phyloP scores from a whole-genome alignment of 768 basidiomycete genomes.

The Rhizopogon sp. region DNA sequence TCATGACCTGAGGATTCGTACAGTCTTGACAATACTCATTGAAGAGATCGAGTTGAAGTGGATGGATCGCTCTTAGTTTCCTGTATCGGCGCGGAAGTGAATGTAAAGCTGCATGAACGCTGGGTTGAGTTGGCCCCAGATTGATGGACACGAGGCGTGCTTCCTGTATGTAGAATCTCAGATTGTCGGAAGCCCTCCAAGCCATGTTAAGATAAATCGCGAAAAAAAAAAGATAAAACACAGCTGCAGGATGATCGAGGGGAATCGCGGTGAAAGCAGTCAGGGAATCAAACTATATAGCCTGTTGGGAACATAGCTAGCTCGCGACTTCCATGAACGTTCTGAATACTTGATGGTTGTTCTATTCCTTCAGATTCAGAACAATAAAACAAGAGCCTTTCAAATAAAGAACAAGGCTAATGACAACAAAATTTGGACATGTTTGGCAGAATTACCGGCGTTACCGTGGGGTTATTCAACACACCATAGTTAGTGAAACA shows the following conservation, averaged over 20 bases:
- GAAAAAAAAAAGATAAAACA: background rate
- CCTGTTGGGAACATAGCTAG: background rate
- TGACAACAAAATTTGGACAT: background rate
- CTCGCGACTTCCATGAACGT: background rate
- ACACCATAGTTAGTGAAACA: background rate
- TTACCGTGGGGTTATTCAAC: background rate
- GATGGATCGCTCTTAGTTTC: conserved; percentile 44
- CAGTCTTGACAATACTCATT: conserved; percentile 4
- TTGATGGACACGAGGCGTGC: conserved; percentile 41
- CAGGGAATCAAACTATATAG: background rate
- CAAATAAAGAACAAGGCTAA: background rate
- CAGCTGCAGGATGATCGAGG: background rate
- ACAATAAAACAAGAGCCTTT: background rate
- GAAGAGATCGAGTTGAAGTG: conserved; percentile 26
- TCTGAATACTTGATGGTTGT: background rate
- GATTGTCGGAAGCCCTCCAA: conserved; percentile 34
- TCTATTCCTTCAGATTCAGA: background rate
- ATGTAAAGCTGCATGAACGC: conserved; percentile 20
- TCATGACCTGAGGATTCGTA: background rate
- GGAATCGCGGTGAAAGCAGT: background rate
- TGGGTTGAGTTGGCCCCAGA: conserved; percentile 29
- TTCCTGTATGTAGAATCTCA: conserved; percentile 43
- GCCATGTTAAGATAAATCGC: conserved; percentile 14
- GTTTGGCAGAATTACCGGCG: background rate
- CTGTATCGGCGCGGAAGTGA: conserved; percentile 46